Percentiles rank a stretch among this genome's conserved stretches.
Conservation (phyloP, 2,329 filamentous ascomycete species). For the Juglanconis juglandina region DNA sequence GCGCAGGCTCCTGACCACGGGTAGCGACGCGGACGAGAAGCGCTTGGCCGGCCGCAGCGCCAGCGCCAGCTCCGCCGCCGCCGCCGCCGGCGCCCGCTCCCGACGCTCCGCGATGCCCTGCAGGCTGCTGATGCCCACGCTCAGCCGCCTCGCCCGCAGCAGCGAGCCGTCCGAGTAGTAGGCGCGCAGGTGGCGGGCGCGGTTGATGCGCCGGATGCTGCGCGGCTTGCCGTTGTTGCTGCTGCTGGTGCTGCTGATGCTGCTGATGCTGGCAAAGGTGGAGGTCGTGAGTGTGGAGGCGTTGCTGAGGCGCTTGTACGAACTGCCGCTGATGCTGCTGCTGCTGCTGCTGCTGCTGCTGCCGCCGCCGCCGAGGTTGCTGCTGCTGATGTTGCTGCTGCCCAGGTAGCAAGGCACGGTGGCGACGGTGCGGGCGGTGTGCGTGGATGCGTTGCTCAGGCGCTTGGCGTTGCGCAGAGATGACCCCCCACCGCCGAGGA, state of each 20-base stretch:
- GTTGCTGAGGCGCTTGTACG: constrained; percentile 5
- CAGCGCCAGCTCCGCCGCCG: constrained; percentile 12
- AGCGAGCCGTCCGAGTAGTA: constrained; percentile 16
- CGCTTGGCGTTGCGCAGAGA: neutral
- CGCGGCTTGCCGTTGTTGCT: constrained; percentile 7
- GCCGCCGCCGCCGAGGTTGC: neutral
- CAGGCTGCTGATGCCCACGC: constrained; percentile 6
- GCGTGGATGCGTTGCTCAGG: constrained; percentile 7
- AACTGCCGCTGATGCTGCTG: neutral
- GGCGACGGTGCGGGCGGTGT: constrained; percentile 10
- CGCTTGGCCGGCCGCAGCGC: neutral
- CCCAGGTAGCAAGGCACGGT: neutral
- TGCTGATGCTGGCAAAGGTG: constrained; percentile 11
- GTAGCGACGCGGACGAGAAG: neutral
- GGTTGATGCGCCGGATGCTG: constrained; percentile 11
- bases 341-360: neutral
- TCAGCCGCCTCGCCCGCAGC: neutral
- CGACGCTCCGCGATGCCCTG: constrained; percentile 4
- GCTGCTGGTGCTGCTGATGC: constrained; percentile 4
- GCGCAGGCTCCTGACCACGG: neutral
- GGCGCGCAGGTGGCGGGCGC: constrained; percentile 15
- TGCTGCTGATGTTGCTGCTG: neutral
- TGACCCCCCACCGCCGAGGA: neutral
- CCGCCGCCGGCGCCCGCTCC: constrained; percentile 3
- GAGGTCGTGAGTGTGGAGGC: constrained; percentile 9